These are phyloP conservation scores for Yarrowia galli DNA, from an alignment of 1,139 yeast genomes.

Conservation along the genomic window DNA sequence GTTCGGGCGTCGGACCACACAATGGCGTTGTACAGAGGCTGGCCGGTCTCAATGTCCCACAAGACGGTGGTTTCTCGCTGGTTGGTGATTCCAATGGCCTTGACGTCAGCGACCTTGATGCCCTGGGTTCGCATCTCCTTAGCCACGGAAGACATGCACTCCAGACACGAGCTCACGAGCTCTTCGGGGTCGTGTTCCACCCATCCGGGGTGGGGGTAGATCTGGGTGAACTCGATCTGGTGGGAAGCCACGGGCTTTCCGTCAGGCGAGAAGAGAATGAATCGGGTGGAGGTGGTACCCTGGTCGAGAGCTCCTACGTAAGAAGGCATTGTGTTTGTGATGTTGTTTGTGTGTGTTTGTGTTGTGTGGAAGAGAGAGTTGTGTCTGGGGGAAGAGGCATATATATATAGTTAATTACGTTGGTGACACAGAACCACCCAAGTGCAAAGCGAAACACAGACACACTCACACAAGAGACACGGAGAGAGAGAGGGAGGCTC, in stretches of 20 bases:
- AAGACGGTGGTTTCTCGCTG: conserved; percentile 95
- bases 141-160: conserved; percentile 52
- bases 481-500: background rate
- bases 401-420: conserved; percentile 2
- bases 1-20: conserved; percentile 98
- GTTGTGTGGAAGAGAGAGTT: background rate
- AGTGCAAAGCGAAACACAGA: background rate
- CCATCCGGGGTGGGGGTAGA: conserved; percentile 63
- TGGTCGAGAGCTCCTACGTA: conserved; percentile 71
- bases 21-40: conserved; percentile 84
- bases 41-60: conserved; percentile 86
- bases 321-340: conserved; percentile 54
- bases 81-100: conserved; percentile 81
- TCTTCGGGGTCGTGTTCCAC: conserved; percentile 93
- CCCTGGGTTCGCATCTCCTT: conserved; percentile 48
- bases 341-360: background rate
- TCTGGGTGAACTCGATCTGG: conserved; percentile 73
- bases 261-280: conserved; percentile 73
- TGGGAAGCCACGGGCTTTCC: conserved; percentile 85
- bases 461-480: background rate
- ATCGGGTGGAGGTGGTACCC: conserved; percentile 95
- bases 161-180: conserved; percentile 72
- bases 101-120: conserved; percentile 48
- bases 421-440: background rate
- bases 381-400: background rate